Conservation (phyloP, 1,284 basidiomycete species). For the Trichosporon faecale region DNA sequence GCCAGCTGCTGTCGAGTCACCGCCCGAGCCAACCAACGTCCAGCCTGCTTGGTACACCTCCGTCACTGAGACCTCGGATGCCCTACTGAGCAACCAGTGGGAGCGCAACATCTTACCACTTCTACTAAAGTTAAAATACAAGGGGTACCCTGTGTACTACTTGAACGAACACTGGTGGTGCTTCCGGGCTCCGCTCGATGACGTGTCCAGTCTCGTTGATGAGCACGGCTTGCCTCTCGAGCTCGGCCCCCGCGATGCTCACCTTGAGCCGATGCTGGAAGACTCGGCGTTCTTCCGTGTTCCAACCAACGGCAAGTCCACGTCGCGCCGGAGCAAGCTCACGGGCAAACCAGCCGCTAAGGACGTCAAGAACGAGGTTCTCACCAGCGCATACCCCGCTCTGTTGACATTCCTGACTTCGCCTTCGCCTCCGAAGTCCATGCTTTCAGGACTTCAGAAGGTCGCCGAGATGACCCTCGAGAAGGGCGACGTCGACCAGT, state of each 20-base stretch:
- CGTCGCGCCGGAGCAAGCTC: conserved; percentile 14
- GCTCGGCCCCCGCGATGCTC: conserved; percentile 23
- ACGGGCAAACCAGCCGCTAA: conserved; percentile 20
- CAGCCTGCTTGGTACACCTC: conserved; percentile 32
- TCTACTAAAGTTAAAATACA: conserved; percentile 45
- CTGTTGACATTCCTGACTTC: conserved; percentile 21
- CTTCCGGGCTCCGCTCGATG: conserved; percentile 41
- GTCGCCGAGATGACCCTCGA: conserved; percentile 27
- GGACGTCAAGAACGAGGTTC: conserved; percentile 27
- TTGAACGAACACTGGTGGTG: conserved; percentile 49
- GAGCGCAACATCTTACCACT: conserved; percentile 45
- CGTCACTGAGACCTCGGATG: conserved; percentile 18
- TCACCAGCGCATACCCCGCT: conserved; percentile 32
- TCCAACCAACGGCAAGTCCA: neutral
- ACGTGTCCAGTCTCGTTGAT: conserved; percentile 29
- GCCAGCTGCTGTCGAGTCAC: neutral
- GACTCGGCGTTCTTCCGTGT: conserved; percentile 42
- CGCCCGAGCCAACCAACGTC: neutral
- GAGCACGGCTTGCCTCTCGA: conserved; percentile 38
- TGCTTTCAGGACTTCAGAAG: conserved; percentile 21
- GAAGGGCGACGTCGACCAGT: neutral
- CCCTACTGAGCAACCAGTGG: conserved; percentile 22
- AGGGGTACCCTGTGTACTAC: conserved; percentile 47
- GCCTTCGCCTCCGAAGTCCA: conserved; percentile 8
- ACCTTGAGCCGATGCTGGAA: conserved; percentile 24